These are phyloP conservation scores for Tricholoma hemisulphureum DNA, from an alignment of 768 basidiomycete genomes.

Conservation along the genomic window DNA sequence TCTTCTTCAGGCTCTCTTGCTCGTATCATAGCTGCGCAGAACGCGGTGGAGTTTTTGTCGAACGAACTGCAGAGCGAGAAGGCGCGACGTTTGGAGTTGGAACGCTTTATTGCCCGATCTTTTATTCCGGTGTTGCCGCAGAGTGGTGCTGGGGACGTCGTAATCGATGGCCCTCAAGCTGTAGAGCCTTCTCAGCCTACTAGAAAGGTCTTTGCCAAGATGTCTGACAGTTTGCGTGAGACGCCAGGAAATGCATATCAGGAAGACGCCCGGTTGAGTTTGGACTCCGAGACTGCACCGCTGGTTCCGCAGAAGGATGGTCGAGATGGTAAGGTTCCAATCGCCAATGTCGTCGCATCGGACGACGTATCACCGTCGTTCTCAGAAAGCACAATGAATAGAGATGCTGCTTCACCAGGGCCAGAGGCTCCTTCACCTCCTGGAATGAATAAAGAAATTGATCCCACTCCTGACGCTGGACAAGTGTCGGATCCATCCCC, in stretches of 20 bases:
- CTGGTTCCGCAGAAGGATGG: neutral
- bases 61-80: constrained; percentile 59
- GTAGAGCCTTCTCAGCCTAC: no score
- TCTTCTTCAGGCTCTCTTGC: constrained; percentile 47
- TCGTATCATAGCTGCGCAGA: constrained; percentile 48
- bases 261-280: neutral
- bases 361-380: neutral
- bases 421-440: neutral
- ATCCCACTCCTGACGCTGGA: neutral
- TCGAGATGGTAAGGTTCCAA: neutral
- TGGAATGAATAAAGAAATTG: neutral
- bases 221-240: neutral
- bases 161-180: no score
- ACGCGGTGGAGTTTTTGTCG: constrained; percentile 49
- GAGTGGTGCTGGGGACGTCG: neutral
- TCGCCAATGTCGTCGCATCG: neutral
- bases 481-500: neutral
- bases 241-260: neutral
- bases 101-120: constrained; percentile 26
- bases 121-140: neutral
- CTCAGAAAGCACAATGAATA: neutral
- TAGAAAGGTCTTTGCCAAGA: neutral
- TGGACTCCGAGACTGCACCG: neutral
- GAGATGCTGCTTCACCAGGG: neutral
- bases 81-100: constrained; percentile 45